phyloP scores from a whole-genome alignment of 352 stramenopile genomes.

The Globisporangium canariense region DNA sequence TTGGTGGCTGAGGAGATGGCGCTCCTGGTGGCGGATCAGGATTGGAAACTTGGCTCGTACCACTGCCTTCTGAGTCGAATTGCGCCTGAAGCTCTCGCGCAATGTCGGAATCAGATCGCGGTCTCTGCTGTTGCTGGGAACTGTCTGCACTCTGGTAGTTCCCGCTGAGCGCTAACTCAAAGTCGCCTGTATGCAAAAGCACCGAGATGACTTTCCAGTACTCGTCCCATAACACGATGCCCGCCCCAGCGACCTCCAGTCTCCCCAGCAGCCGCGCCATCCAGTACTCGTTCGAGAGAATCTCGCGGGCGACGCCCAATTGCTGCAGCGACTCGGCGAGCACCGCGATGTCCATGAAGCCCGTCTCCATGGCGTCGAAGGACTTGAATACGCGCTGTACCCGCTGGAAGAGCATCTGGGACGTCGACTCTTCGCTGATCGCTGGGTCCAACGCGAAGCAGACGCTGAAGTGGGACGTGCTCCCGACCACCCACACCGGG shows the following conservation, averaged over 20 bases:
- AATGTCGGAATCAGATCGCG: slow-evolving; percentile 68
- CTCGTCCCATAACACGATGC: slow-evolving; percentile 92
- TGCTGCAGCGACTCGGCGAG: slow-evolving; percentile 63
- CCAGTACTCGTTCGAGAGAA: slow-evolving; percentile 54
- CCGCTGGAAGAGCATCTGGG: slow-evolving; percentile 74
- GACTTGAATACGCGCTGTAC: slow-evolving; percentile 88
- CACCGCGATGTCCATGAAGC: slow-evolving; percentile 73
- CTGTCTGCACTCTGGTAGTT: slow-evolving; percentile 24
- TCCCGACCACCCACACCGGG: slow-evolving; percentile 90
- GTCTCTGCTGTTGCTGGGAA: slow-evolving; percentile 10
- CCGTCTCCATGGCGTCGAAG: slow-evolving; percentile 85
- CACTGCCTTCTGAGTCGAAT: slow-evolving; percentile 56
- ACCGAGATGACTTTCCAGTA: slow-evolving; percentile 88
- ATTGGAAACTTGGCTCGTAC: not conserved
- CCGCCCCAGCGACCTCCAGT: slow-evolving; percentile 69
- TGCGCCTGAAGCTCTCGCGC: slow-evolving; percentile 70
- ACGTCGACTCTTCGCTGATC: slow-evolving; percentile 63
- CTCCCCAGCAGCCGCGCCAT: slow-evolving; percentile 57
- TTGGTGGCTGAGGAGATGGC: not conserved
- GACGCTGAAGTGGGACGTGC: slow-evolving; percentile 89
- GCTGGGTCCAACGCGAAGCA: slow-evolving; percentile 67
- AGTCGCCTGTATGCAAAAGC: slow-evolving; percentile 63
- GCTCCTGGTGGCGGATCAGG: not conserved
- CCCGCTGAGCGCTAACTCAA: slow-evolving; percentile 62
- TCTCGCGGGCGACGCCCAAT: slow-evolving; percentile 52